Evolutionary conservation across 192 early-diverging fungal species (phyloP), one percentile per base, ranked within the genome.

Genomic region (Coemansia reversa): DNA sequence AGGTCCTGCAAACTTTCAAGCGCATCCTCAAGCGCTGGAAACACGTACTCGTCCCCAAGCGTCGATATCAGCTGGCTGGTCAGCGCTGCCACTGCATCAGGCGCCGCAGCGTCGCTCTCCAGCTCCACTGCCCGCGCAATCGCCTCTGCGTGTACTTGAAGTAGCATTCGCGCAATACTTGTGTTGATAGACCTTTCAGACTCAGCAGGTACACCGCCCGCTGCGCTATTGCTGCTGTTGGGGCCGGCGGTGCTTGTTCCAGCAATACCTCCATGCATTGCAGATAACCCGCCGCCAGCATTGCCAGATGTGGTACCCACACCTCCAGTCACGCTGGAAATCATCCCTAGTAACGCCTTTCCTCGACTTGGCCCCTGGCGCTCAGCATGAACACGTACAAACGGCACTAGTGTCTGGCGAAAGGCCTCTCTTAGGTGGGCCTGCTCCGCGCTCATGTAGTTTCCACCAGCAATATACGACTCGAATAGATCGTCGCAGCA

Each of bases 401-500:
- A 86, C 18, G 70, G 74, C 30, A 70, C 64, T 6, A 88, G 69
- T 14, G 73, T 70, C 42, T 77, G 76, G 23, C 75, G 77, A 59
- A 92, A 89, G 8, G 87, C 74, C 28, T 94, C 89, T 33, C 66
- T 69, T 11, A 98, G 65, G 35, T 89, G 91, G 11, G 81, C 66
- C 30, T 85, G 74, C 74, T 98, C 96, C 24, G 85, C 86, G 7
- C 87, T 83, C 51, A 96, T 81, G 69, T 96, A 98, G 63, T 91
- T 90, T 61, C 91, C 86, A 16, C 90, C 92, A 48, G 94, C 92
- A 18, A 90, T 90, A 72, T 94, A 97, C 33, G 96, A 92, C 27
- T 97, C 92, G 78, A 95, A 98, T 55, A 98, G 84, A 65, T 98
- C 96, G 56, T 94, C 93, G 74, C 95, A 89, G 68, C 90, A 95